Evolutionary conservation across 2,329 filamentous ascomycete genomes (phyloP).

Genomic region (Aspergillus unguis): DNA sequence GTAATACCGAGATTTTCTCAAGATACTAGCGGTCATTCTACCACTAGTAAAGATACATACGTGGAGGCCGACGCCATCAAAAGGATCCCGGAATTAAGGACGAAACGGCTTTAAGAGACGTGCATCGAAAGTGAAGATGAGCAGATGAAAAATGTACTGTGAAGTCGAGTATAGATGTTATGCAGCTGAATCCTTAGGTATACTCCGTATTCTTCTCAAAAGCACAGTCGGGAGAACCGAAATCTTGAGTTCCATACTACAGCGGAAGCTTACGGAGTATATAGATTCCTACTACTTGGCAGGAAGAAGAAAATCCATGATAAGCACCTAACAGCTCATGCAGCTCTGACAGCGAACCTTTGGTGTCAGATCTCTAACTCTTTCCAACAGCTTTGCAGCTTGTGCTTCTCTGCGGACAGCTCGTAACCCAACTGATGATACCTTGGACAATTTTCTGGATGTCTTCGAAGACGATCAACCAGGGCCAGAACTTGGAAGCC

Average conservation of each 20-base stretch:
- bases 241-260: too few species aligned
- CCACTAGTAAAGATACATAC: not conserved
- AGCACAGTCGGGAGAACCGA: too few species aligned
- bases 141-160: too few species aligned
- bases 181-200: too few species aligned
- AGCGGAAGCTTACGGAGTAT: too few species aligned
- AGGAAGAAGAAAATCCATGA: not conserved
- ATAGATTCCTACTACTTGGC: too few species aligned
- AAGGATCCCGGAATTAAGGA: not conserved
- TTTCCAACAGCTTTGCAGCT: not conserved
- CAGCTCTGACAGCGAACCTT: too few species aligned
- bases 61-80: not conserved
- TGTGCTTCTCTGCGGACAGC: not conserved
- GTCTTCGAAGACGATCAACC: constrained; percentile 1
- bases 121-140: not conserved
- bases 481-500: not conserved
- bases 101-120: not conserved
- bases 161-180: too few species aligned
- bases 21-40: not conserved
- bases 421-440: not conserved
- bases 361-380: not conserved
- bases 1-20: not conserved
- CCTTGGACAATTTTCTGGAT: not conserved
- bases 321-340: too few species aligned
- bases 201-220: too few species aligned